Conservation (phyloP, 1,139 yeast genomes). For the Kluyveromyces sp. region DNA sequence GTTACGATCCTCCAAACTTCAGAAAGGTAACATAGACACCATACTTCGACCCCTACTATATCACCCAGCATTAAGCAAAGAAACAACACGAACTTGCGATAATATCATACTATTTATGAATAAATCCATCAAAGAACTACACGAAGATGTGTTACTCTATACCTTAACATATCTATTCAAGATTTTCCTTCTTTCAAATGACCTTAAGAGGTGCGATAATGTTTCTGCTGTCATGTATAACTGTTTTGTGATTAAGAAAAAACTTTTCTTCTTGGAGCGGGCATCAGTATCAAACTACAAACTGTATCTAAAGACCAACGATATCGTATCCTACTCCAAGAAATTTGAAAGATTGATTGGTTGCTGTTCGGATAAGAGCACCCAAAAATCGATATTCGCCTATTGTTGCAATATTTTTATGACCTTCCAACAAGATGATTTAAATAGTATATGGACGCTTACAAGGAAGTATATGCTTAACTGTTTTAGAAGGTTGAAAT, state of each 20-base stretch:
- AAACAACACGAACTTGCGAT: background rate
- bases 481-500: conserved; percentile 10
- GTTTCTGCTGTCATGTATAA: conserved; percentile 30
- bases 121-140: background rate
- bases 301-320: conserved; percentile 5
- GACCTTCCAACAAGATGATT: conserved; percentile 7
- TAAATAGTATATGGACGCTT: conserved; percentile 13
- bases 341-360: conserved; percentile 22
- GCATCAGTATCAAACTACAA: conserved; percentile 4
- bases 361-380: conserved; percentile 9
- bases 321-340: conserved; percentile 1
- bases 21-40: background rate
- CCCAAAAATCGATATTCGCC: conserved; percentile 11
- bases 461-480: conserved; percentile 12
- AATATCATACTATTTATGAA: background rate
- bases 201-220: conserved; percentile 26
- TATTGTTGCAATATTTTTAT: conserved; percentile 18
- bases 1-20: background rate
- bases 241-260: conserved; percentile 15
- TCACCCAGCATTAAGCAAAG: background rate
- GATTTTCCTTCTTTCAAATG: conserved; percentile 15
- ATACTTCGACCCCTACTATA: background rate
- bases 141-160: background rate
- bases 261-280: conserved; percentile 9
- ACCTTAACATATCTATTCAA: conserved; percentile 10